Evolutionary conservation across 805 yeast genomes (phyloP), one percentile per base, ranked within the genome.

Genomic region (Kregervanrija fluxuum): DNA sequence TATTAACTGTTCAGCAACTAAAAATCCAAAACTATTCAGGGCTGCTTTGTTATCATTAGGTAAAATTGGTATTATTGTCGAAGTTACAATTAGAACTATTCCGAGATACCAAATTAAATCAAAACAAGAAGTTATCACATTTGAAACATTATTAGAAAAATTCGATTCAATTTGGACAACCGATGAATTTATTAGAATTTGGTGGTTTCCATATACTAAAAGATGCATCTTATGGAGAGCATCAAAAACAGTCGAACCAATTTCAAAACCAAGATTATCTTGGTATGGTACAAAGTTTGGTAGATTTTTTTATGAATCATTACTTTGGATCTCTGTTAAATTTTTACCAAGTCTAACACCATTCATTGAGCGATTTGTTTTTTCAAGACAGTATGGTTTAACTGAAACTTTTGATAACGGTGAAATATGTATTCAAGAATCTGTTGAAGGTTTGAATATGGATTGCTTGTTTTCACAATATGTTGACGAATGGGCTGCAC

Each of bases 401-500:
- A 77, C 80, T 22, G 90, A 83, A 56, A 81, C 85, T 6, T 69
- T 73, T 34, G 79, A 82, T 33, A 54, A 60, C 39, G 77, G 75
- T 15, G 80, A 75, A 44, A 65, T 75, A 40, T 84, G 86, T 2
- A 87, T 90, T 10, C 88, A 82, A 56, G 75, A 77, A 47, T 83
- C 95, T 3, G 91, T 86, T 38, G 86, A 84, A 47, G 96, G 91
- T 6, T 77, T 91, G 56, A 88, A 86, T 63, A 87, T 91, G 95
- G 98, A 93, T 68, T 93, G 98, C 62, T 69, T 91, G 53, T 91
- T 88, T 64, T 80, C 89, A 37, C 99, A 91, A 64, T 90, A 81
- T 65, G 98, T 91, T 41, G 81, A 90, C 60, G 99, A 91, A 67
- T 91, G 98, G 98, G 89, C 93, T n/a, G 78, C 95, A 40, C 98